Evolutionary conservation across 495 filamentous ascomycete genomes (phyloP), one percentile per base, ranked within the genome.

Genomic region (Xylaria intraflava): DNA sequence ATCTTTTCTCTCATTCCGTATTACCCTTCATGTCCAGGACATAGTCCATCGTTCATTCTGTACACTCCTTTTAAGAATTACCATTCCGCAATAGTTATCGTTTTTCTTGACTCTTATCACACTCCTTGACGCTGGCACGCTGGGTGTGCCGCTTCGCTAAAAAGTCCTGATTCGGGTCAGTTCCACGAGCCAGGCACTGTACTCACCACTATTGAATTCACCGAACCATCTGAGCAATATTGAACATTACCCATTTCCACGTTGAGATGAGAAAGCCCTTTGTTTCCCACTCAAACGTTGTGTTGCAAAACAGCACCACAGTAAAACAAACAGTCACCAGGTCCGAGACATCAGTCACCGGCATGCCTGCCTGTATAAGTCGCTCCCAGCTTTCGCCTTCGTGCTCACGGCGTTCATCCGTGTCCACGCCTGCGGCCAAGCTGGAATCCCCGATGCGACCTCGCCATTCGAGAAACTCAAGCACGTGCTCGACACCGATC

Each of bases 341-440:
- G 36, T 12, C 26, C 26, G 30, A 48, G 38, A 55, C 52, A 49
- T n/a, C 30, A 0, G 8, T 6, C 8, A 19, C n/a, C 16, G 39
- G 44, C 16, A 56, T 56, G 53, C 53, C 53, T 7, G 38, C 53
- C 10, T 29, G 53, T 27, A 38, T 45, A 50, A 38, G 11, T 23
- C 12, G 45, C 0, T 46, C 53, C 17, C 35, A 45, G 19, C 22
- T 56, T 20, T 50, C 53, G 0, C 29, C 41, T n/a, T 51, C 49
- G n/a, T 38, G 27, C 6, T 56, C 47, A 23, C 40, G 46, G 16
- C 14, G 19, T 31, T 29, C 47, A 17, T 26, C 19, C 29, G 75
- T 78, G 2, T 73, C 75, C 2, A 76, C 69, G 26, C 71, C 72
- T 30, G 82, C 59, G 61, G 83, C 80, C 48, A 44, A 46, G 6